Conservation (phyloP, 768 basidiomycete genomes). For the Suillus tomentosus region DNA sequence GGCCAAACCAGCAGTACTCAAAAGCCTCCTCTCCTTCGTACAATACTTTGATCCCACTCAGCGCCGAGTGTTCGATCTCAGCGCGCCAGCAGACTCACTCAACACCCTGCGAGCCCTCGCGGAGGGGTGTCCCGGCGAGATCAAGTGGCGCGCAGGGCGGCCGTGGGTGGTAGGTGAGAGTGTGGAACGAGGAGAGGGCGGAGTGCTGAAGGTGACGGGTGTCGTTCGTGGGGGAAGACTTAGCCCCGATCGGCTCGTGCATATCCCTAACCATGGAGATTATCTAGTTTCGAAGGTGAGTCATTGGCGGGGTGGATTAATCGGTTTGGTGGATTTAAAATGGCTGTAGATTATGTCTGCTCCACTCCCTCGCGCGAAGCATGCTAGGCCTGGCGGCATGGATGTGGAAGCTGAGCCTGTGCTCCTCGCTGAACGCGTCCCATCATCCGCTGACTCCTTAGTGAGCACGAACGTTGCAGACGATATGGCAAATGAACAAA, state of each 20-base stretch:
- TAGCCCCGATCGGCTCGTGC: constrained; percentile 82
- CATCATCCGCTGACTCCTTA: constrained; percentile 77
- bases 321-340: neutral
- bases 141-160: constrained; percentile 83
- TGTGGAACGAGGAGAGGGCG: constrained; percentile 58
- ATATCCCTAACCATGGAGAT: constrained; percentile 87
- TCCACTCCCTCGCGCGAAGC: constrained; percentile 41
- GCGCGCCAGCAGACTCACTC: constrained; percentile 60
- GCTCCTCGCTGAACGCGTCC: constrained; percentile 61
- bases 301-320: neutral
- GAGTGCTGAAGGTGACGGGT: constrained; percentile 76
- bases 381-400: constrained; percentile 48
- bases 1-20: constrained; percentile 66
- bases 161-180: constrained; percentile 76
- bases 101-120: constrained; percentile 77
- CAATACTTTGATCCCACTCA: constrained; percentile 92
- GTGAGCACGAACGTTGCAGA: constrained; percentile 88
- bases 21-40: constrained; percentile 91
- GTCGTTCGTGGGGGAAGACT: constrained; percentile 76
- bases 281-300: constrained; percentile 80
- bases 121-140: constrained; percentile 80
- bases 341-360: constrained; percentile 68
- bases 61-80: constrained; percentile 73
- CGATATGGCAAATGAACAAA: constrained; percentile 92
- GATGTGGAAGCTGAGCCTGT: constrained; percentile 57